Evolutionary conservation across 2,329 filamentous ascomycete genomes (phyloP).

Genomic region (Intubia oerlemansii): DNA sequence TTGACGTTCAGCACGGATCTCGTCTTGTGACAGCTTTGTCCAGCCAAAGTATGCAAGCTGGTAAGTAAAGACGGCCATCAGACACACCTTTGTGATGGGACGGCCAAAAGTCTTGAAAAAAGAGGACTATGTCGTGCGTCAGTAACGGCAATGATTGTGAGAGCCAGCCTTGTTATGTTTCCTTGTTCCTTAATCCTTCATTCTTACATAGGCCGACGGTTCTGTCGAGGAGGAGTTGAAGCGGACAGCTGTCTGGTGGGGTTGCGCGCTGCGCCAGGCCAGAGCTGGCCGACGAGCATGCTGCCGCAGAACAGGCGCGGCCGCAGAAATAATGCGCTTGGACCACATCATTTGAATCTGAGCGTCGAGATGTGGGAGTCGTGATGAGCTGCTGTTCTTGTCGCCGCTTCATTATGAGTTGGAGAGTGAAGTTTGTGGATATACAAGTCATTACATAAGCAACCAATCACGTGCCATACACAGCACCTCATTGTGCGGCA

Average conservation of each 20-base stretch:
- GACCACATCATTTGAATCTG: too few relatives aligned
- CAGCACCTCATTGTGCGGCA: too few relatives aligned
- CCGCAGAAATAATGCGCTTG: too few relatives aligned
- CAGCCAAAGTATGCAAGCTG: constrained; percentile 57
- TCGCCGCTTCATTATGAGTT: too few relatives aligned
- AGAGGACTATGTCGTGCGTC: constrained; percentile 2
- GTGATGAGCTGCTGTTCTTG: too few relatives aligned
- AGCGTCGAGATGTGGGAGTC: not conserved
- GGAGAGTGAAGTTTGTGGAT: too few relatives aligned
- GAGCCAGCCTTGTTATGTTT: not conserved
- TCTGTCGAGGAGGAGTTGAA: constrained; percentile 4
- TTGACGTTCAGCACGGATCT: constrained; percentile 36
- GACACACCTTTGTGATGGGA: constrained; percentile 51
- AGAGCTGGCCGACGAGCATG: constrained; percentile 1
- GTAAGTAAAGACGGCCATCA: constrained; percentile 59
- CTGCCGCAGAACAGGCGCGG: constrained; percentile 2
- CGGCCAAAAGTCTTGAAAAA: constrained; percentile 61
- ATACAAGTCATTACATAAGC: too few relatives aligned
- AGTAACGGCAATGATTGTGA: not conserved
- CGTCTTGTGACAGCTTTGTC: constrained; percentile 52
- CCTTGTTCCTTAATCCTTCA: too few relatives aligned
- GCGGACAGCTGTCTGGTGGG: constrained; percentile 1
- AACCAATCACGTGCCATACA: too few relatives aligned
- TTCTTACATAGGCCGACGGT: constrained; percentile 5
- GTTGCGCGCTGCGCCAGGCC: not conserved